These are phyloP conservation scores for Bimuria novae-zelandiae DNA, from an alignment of 2,329 filamentous ascomycete species.

Conservation along the genomic window DNA sequence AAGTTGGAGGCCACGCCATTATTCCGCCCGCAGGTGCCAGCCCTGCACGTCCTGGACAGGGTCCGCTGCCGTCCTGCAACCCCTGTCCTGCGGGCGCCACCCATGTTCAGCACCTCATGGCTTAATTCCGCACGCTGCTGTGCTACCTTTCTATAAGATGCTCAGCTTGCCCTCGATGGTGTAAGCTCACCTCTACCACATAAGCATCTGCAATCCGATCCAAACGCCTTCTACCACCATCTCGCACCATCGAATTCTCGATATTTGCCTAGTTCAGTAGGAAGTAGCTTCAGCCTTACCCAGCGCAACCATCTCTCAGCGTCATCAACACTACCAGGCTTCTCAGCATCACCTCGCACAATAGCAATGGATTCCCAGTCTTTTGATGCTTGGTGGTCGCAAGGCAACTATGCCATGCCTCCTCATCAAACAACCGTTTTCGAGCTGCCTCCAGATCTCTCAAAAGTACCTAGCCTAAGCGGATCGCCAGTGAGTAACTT, in stretches of 20 bases:
- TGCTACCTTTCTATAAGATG: slow-evolving; percentile 39
- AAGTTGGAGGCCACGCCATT: slow-evolving; percentile 28
- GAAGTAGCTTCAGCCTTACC: slow-evolving; percentile 1
- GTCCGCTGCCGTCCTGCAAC: slow-evolving; percentile 29
- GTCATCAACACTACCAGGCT: slow-evolving; percentile 13
- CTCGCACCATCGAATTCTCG: slow-evolving; percentile 6
- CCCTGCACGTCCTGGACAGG: slow-evolving; percentile 26
- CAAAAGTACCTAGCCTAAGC: slow-evolving; percentile 45
- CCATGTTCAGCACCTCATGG: slow-evolving; percentile 25
- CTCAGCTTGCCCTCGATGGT: slow-evolving; percentile 36
- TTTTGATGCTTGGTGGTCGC: slow-evolving; percentile 45
- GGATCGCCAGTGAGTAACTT: slow-evolving; percentile 42
- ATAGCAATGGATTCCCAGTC: slow-evolving; percentile 42
- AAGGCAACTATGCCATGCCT: slow-evolving; percentile 36
- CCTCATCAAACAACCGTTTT: slow-evolving; percentile 39
- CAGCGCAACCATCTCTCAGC: background rate
- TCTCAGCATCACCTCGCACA: slow-evolving; percentile 12
- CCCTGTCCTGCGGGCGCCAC: slow-evolving; percentile 27
- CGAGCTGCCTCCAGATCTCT: slow-evolving; percentile 40
- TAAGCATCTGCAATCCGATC: slow-evolving; percentile 25
- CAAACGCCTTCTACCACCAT: slow-evolving; percentile 7
- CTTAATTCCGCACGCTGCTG: slow-evolving; percentile 27
- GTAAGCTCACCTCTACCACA: slow-evolving; percentile 34
- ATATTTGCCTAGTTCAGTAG: slow-evolving; percentile 7
- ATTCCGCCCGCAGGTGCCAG: slow-evolving; percentile 19